These are phyloP conservation scores for Phyllosticta citrichinensis DNA, from an alignment of 2,329 filamentous ascomycete species.

Conservation along the genomic window DNA sequence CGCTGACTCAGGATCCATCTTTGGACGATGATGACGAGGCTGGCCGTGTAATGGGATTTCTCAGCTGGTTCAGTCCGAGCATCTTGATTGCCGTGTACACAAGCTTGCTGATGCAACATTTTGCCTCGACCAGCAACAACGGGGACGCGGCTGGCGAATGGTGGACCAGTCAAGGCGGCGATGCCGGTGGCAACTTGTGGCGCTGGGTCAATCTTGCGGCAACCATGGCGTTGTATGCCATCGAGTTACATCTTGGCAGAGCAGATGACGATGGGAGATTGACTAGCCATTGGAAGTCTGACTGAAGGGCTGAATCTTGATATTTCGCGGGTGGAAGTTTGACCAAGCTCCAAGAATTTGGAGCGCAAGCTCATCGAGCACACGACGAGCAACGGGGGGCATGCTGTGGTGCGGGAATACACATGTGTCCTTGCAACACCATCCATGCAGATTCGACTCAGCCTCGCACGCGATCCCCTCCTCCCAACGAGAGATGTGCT, in stretches of 20 bases:
- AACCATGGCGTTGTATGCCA: constrained; percentile 81
- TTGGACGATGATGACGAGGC: constrained; percentile 79
- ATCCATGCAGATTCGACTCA: not conserved
- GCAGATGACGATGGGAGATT: constrained; percentile 66
- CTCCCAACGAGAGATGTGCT: not conserved
- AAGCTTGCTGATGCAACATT: constrained; percentile 89
- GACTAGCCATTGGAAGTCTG: constrained; percentile 84
- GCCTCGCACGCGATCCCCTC: not conserved
- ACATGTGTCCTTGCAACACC: not conserved
- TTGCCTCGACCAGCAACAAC: constrained; percentile 59
- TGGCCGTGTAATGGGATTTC: constrained; percentile 66
- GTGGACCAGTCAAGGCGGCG: constrained; percentile 79
- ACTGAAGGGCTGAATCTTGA: constrained; percentile 47
- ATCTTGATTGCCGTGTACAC: constrained; percentile 96
- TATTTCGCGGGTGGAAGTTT: not conserved
- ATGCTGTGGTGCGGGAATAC: not conserved
- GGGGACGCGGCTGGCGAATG: constrained; percentile 49
- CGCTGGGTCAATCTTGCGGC: constrained; percentile 86
- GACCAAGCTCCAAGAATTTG: not conserved
- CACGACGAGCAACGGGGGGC: not conserved
- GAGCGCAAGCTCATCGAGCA: not conserved
- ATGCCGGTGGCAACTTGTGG: constrained; percentile 77
- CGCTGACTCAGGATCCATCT: constrained; percentile 72
- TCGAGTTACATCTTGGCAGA: constrained; percentile 80
- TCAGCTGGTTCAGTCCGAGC: constrained; percentile 90